Base-by-base conservation (phyloP, 139 green algal species). In the Monoraphidium neglectum region DNA sequence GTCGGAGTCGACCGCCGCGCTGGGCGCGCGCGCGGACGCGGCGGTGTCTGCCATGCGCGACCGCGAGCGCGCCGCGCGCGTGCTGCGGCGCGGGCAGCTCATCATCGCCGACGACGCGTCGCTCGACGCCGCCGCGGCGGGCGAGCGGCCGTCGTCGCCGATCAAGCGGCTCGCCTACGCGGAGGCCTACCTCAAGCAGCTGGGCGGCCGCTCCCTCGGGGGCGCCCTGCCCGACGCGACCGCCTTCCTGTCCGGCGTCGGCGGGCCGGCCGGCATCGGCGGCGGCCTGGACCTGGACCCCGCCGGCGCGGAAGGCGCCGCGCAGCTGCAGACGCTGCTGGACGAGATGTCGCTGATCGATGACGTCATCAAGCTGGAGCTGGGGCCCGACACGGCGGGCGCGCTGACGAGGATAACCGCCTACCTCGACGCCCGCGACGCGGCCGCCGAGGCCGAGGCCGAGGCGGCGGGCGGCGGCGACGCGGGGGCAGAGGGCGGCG, bases 271-370 rank as follows among this genome's bases (percentile, higher is more conserved):
- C 35, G 38, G 35, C 23, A 47, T 79, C 23, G 73, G 47, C 16
- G 66, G 24, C 0, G 73, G 64, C 4, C 33, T 68, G 28, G 30
- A 33, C 15, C 63, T 79, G 4, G 47, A 72, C 13, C 21, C 40
- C 15, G 63, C 1, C 49, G 51, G 40, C 8, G 21, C 32, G 33
- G 37, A 38, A 1, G n/a, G 13, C 8, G 46, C 72, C 46, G 37
- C 28, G 26, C 32, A 24, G 43, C 63, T 79, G 47, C 33, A n/a
- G 28, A 38, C 57, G 37, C 64, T 79, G 23, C 62, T 79, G 63
- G 35, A 24, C n/a, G 73, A 79, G 63, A 73, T 79, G 26, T 26
- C 66, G 35, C 51, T 79, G 47, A 51, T 51, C 6, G 73, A 79
- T 2, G 24, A 47, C 24, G 63, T 79, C 32, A 79, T 79, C 2